A percentile compares a stretch with the other conserved stretches of the same genome.
Conservation (phyloP, 495 filamentous ascomycete species). For the Hypomontagnella monticulosa region DNA sequence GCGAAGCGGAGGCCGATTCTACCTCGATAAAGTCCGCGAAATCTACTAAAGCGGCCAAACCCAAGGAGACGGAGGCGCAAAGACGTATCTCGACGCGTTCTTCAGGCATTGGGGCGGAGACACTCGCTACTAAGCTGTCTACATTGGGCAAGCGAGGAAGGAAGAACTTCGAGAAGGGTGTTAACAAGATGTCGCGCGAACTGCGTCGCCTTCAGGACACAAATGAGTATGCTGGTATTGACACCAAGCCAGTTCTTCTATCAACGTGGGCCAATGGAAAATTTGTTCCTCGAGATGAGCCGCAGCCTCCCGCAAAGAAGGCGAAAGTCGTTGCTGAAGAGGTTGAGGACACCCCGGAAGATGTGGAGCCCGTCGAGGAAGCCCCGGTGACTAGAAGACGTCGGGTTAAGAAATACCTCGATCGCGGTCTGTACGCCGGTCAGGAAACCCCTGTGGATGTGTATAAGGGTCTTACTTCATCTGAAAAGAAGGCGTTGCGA, state of each 20-base stretch:
- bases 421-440: constrained; percentile 88
- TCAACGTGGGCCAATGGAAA: constrained; percentile 67
- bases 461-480: constrained; percentile 62
- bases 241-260: constrained; percentile 58
- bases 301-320: constrained; percentile 54
- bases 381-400: constrained; percentile 54
- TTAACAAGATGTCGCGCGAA: constrained; percentile 55
- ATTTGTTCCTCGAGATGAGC: constrained; percentile 44
- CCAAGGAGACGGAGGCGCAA: constrained; percentile 45
- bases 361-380: constrained; percentile 49
- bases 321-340: constrained; percentile 53
- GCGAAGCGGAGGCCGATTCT: constrained; percentile 25
- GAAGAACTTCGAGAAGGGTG: constrained; percentile 54
- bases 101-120: constrained; percentile 58
- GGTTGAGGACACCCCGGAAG: constrained; percentile 53
- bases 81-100: constrained; percentile 55
- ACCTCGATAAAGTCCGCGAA: constrained; percentile 49
- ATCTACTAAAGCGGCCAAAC: constrained; percentile 43
- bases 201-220: constrained; percentile 61
- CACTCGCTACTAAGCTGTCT: constrained; percentile 55
- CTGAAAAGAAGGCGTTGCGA: constrained; percentile 69
- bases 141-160: constrained; percentile 56
- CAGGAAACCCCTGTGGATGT: constrained; percentile 72
- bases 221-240: constrained; percentile 63
- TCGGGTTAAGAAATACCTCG: constrained; percentile 75